Evolutionary conservation across 345 rosid genomes (phyloP).

Genomic region (Eucalyptus coolabah): DNA sequence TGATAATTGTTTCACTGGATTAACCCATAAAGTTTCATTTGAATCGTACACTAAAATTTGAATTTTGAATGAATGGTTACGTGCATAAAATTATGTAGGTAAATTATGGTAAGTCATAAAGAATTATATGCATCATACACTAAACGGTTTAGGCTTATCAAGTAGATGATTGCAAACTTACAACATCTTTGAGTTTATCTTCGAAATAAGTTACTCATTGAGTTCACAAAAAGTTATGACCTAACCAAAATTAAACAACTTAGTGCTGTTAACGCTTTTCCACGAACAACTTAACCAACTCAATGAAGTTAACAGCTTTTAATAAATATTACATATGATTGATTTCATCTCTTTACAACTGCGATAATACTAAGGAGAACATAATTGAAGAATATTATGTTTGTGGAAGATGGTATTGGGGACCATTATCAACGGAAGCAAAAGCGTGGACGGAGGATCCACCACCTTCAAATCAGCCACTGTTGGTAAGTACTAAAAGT

Average conservation of each 20-base stretch:
- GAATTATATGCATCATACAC: neutral
- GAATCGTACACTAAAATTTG: neutral
- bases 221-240: neutral
- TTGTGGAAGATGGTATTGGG: conserved; percentile 74
- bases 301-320: neutral
- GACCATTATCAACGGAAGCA: conserved; percentile 73
- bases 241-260: neutral
- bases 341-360: neutral
- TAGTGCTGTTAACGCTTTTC: neutral
- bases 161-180: neutral
- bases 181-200: neutral
- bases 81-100: neutral
- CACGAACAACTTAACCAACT: neutral
- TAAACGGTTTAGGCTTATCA: neutral
- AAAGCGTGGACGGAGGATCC: conserved; percentile 78
- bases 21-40: neutral
- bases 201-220: neutral
- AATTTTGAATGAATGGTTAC: neutral
- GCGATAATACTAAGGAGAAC: conserved; percentile 17
- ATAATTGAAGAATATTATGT: conserved; percentile 56
- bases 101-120: neutral
- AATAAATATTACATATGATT: neutral
- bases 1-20: neutral
- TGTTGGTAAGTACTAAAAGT: conserved; percentile 45
- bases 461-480: conserved; percentile 84